Base-by-base conservation (phyloP, 208 protist species). In the Angomonas desouzai region DNA sequence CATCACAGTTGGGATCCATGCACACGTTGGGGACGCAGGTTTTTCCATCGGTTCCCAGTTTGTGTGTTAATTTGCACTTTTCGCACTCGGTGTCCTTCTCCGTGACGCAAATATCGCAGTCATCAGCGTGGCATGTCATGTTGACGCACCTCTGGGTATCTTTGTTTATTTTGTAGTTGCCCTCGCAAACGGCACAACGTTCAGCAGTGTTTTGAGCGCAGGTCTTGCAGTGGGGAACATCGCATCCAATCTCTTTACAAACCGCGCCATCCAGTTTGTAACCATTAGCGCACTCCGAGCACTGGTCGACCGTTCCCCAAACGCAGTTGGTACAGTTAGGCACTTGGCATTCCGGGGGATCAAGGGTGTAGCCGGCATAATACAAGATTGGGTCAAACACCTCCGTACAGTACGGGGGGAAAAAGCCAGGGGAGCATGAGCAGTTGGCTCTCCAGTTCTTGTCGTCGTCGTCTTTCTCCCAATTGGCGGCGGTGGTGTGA, bases 331-430 rank as follows among this genome's bases (percentile, higher is more conserved):
- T 34, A 23, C 51, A 57, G 3, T 34, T 29, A 23, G 51, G 27
- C 6, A 32, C 51, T 29, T n/a, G n/a, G n/a, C n/a, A n/a, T n/a
- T n/a, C n/a, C n/a, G n/a, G n/a, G n/a, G n/a, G n/a, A n/a, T 57
- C 23, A 34, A 18, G 30, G n/a, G 51, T 57, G 25, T 33, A 57
- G 51, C 51, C 51, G 11, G 30, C 29, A 32, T 3, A 18, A 20
- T 57, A 34, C 6, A 36, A 23, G 25, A 57, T 3, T 16, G 51
- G 51, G 29, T 57, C 51, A 11, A n/a, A 29, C 7, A 57, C 51
- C 29, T n/a, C n/a, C 3, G 51, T 33, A 34, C 51, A 57, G 51
- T 57, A 57, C 16, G 51, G 51, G 6, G 10, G 3, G 51, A 16
- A n/a, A 20, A n/a, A n/a, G n/a, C n/a, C n/a, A n/a, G n/a, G n/a